Evolutionary conservation across 1,284 basidiomycete species (phyloP).

Genomic region (Anthracocystis walkeri): DNA sequence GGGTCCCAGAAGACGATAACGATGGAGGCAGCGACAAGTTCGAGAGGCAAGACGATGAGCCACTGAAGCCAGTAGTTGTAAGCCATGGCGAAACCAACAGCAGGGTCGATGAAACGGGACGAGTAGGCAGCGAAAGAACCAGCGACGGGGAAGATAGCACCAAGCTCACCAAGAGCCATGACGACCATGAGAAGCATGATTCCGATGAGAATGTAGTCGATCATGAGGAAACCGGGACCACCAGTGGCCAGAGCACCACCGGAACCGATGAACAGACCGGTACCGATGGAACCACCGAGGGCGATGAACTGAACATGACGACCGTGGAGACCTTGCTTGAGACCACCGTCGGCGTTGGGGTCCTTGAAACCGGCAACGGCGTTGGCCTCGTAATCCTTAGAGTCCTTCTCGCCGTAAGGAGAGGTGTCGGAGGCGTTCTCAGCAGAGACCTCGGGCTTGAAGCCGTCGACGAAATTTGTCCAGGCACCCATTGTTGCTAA

Average conservation of each 20-base stretch:
- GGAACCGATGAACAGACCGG: constrained; percentile 72
- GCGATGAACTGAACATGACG: constrained; percentile 67
- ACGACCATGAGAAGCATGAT: constrained; percentile 70
- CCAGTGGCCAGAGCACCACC: constrained; percentile 72
- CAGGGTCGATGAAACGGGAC: constrained; percentile 67
- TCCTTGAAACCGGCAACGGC: constrained; percentile 45
- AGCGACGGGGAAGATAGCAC: constrained; percentile 63
- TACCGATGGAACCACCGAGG: constrained; percentile 71
- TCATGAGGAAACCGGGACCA: constrained; percentile 72
- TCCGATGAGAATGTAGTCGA: constrained; percentile 66
- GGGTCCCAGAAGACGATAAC: constrained; percentile 65
- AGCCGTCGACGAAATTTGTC: constrained; percentile 54
- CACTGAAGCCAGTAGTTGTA: constrained; percentile 68
- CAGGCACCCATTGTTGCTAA: constrained; percentile 48
- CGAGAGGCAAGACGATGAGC: constrained; percentile 64
- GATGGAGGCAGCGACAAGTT: constrained; percentile 64
- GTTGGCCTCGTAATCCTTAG: constrained; percentile 37
- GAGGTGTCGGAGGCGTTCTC: constrained; percentile 16
- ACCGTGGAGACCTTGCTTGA: constrained; percentile 58
- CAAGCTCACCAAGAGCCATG: constrained; percentile 68
- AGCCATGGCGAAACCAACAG: constrained; percentile 65
- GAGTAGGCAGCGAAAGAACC: constrained; percentile 67
- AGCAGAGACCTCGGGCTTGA: constrained; percentile 49
- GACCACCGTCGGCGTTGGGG: constrained; percentile 30
- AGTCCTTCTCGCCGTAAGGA: constrained; percentile 36